Conservation (phyloP, 1,284 basidiomycete genomes). For the Ganoderma sinense region DNA sequence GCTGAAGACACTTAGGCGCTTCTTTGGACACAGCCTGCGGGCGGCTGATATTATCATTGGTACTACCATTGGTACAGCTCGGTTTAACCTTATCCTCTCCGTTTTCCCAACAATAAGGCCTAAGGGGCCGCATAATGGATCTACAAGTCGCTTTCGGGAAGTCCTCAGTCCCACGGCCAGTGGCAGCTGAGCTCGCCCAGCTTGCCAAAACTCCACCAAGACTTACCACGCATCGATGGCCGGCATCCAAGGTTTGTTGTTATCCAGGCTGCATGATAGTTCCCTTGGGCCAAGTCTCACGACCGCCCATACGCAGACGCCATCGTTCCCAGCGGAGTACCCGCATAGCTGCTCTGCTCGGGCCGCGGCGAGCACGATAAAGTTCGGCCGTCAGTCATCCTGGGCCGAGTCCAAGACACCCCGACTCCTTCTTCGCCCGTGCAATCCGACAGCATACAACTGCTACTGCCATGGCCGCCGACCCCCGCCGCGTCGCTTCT, state of each 20-base stretch:
- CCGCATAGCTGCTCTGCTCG: not conserved
- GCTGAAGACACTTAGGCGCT: not conserved
- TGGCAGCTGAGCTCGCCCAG: not conserved
- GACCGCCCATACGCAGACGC: not conserved
- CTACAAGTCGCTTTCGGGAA: not conserved
- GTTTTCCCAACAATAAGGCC: not conserved
- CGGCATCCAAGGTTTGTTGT: not conserved
- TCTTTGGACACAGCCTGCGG: not conserved
- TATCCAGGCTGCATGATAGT: not conserved
- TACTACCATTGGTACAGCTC: not conserved
- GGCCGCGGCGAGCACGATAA: not conserved
- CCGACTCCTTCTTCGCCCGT: not conserved
- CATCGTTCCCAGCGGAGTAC: slow-evolving; percentile 8
- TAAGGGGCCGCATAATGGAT: too few species aligned
- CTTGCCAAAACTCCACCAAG: not conserved
- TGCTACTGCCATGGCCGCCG: slow-evolving; percentile 2
- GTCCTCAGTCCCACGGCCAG: not conserved
- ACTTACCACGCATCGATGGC: slow-evolving; percentile 1
- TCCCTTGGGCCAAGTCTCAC: slow-evolving; percentile 3
- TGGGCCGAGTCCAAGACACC: not conserved
- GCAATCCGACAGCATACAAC: slow-evolving; percentile 6
- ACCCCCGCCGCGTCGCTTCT: slow-evolving; percentile 38
- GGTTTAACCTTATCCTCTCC: not conserved
- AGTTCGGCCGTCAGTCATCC: not conserved
- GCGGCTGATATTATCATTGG: not conserved